Evolutionary conservation across 257 asterid genomes (phyloP).

Genomic region (Cinchona pubescens): DNA sequence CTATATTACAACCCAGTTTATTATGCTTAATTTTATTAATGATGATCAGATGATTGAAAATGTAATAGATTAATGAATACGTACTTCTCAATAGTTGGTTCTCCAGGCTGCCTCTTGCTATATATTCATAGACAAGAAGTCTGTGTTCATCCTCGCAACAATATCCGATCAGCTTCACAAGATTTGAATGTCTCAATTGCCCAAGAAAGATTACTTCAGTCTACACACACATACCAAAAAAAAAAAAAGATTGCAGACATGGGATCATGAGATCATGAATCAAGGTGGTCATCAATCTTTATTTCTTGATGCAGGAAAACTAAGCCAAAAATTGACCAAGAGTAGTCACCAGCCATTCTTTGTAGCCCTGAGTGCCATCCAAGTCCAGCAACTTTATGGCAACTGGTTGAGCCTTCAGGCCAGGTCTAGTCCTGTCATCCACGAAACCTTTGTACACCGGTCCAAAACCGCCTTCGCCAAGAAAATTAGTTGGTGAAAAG

Average conservation of each 20-base stretch:
- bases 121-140: slow-evolving; percentile 82
- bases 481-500: slow-evolving; percentile 51
- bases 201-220: slow-evolving; percentile 79
- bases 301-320: background rate
- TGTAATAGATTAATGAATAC: no score
- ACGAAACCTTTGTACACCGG: slow-evolving; percentile 85
- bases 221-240: no score
- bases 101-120: slow-evolving; percentile 71
- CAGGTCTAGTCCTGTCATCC: slow-evolving; percentile 56
- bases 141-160: slow-evolving; percentile 82
- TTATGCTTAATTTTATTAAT: background rate
- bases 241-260: background rate
- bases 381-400: slow-evolving; percentile 74
- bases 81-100: slow-evolving; percentile 68
- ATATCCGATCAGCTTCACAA: slow-evolving; percentile 77
- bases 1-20: background rate
- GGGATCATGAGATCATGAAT: background rate
- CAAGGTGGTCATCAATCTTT: background rate
- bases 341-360: slow-evolving; percentile 80
- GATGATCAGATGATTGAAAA: background rate
- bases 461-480: slow-evolving; percentile 92
- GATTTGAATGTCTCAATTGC: slow-evolving; percentile 72
- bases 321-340: background rate
- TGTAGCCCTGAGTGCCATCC: slow-evolving; percentile 73
- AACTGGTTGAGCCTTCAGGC: slow-evolving; percentile 70